phyloP scores from a whole-genome alignment of 2,329 filamentous ascomycete genomes.

The Didymella pinodella region DNA sequence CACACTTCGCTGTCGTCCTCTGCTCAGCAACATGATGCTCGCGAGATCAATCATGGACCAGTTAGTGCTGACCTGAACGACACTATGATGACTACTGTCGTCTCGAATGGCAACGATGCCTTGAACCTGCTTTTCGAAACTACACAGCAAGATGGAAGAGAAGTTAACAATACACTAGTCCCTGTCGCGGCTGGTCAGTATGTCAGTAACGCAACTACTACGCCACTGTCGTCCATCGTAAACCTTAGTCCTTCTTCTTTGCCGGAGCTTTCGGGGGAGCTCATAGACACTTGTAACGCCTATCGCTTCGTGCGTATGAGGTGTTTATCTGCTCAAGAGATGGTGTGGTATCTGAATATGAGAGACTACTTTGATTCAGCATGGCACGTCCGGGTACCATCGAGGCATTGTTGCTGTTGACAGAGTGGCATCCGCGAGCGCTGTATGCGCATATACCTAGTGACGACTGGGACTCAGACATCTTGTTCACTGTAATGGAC shows the following conservation, averaged over 20 bases:
- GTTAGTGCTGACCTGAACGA: background rate
- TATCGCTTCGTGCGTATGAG: background rate
- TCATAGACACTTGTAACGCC: background rate
- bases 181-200: background rate
- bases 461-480: background rate
- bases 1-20: background rate
- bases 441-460: background rate
- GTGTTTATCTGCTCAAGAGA: background rate
- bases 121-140: background rate
- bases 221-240: background rate
- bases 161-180: background rate
- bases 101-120: slow-evolving; percentile 6
- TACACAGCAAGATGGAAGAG: background rate
- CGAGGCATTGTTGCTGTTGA: background rate
- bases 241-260: background rate
- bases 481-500: background rate
- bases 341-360: background rate
- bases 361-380: background rate
- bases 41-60: background rate
- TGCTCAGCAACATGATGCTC: background rate
- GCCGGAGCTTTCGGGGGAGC: background rate
- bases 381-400: background rate
- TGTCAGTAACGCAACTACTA: background rate
- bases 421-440: background rate
- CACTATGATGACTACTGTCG: background rate